Conservation (phyloP, 345 rosid genomes). For the Eucalyptus dawsonii region DNA sequence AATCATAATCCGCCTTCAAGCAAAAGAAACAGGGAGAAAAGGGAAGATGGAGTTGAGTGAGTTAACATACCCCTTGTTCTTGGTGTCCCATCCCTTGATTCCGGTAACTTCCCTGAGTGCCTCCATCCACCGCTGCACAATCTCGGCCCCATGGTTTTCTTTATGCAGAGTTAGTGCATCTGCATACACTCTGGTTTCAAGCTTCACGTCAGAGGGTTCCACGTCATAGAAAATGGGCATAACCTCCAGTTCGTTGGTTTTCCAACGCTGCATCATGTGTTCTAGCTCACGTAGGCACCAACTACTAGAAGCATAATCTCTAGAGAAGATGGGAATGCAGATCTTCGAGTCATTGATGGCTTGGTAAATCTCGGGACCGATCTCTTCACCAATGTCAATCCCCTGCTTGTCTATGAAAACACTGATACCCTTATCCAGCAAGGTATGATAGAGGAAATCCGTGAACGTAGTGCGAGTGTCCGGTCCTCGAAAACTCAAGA, state of each 20-base stretch:
- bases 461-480: not conserved
- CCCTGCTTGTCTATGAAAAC: not conserved
- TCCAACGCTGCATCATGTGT: not conserved
- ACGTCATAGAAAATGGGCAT: not conserved
- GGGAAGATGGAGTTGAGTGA: not conserved
- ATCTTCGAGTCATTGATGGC: not conserved
- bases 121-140: not conserved
- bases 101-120: not conserved
- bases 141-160: fast-evolving
- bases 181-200: fast-evolving
- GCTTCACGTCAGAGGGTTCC: not conserved
- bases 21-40: not conserved
- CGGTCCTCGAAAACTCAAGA: not conserved
- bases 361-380: not conserved
- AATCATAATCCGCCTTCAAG: not conserved
- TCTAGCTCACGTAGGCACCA: not conserved
- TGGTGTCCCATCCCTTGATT: not conserved
- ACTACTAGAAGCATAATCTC: not conserved
- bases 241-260: not conserved
- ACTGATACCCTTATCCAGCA: no score
- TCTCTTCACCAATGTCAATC: not conserved
- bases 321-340: not conserved
- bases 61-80: not conserved
- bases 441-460: not conserved
- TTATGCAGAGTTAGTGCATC: not conserved